Evolutionary conservation across 164 flowering plant species (phyloP).

Genomic region (Aristolochia contorta): DNA sequence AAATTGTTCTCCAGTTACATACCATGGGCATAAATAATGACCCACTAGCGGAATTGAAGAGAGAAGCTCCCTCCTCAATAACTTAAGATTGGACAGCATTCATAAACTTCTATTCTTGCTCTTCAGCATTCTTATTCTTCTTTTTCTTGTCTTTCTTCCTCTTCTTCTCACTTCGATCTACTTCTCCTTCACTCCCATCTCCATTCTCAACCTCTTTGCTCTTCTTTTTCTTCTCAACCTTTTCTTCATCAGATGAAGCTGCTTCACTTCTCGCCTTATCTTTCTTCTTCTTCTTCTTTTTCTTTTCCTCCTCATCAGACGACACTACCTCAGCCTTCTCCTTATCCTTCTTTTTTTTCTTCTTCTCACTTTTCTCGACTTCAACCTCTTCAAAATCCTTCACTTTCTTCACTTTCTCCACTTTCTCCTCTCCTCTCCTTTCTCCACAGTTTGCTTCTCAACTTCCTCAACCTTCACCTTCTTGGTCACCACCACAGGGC

Average conservation of each 20-base stretch:
- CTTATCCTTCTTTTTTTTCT: slow-evolving; percentile 6
- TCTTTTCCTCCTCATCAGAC: slow-evolving; percentile 1
- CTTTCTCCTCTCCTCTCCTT: background rate
- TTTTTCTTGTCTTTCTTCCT: background rate
- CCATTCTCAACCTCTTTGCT: background rate
- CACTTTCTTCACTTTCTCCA: background rate
- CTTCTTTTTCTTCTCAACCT: slow-evolving; percentile 1
- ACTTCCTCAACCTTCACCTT: background rate
- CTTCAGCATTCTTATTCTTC: background rate
- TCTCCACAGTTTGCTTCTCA: slow-evolving; percentile 1
- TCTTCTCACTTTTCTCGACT: slow-evolving; percentile 4
- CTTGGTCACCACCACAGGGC: slow-evolving; percentile 3
- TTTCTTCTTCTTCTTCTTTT: slow-evolving; percentile 5
- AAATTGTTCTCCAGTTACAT: too few relatives aligned
- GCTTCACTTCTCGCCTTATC: background rate
- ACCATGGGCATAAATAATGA: background rate
- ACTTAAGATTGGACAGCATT: too few relatives aligned
- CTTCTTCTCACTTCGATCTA: slow-evolving; percentile 4
- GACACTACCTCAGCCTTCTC: background rate
- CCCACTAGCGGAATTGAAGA: too few relatives aligned
- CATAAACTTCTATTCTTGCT: background rate
- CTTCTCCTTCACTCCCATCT: background rate
- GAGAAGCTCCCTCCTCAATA: too few relatives aligned
- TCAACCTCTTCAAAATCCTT: slow-evolving; percentile 1
- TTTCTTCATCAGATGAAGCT: background rate